Base-by-base conservation (phyloP, 495 filamentous ascomycete genomes). In the Penicillium egyptiacum region DNA sequence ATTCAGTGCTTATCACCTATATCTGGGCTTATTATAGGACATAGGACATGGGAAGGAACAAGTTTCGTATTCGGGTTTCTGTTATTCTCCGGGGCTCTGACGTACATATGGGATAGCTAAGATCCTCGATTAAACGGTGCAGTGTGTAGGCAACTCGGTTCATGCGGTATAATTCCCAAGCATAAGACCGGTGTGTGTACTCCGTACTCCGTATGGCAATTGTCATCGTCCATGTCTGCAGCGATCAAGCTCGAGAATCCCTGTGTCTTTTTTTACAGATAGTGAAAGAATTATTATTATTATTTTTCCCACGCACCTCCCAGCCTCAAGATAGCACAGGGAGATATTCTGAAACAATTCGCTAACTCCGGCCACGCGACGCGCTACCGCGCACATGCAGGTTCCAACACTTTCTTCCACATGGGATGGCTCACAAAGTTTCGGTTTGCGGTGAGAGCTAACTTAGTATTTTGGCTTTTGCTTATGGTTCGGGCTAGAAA, bases 361-460 rank as follows among this genome's bases (percentile, higher is more conserved):
- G 30, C 25, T 30, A 55, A 59, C 57, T 64, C 60, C 55, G 59
- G 51, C 65, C 65, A 67, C 59, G 65, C 65, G 65, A 64, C 50
- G 50, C 57, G 58, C 57, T 63, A 66, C 59, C 53, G 50, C 46
- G 37, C 52, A 33, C 53, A 55, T 58, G 64, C 50, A 57, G 50
- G 56, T 33, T 55, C 61, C 5, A 60, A 64, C 53, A 56, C 53
- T 39, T 53, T 22, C 55, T 46, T 53, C 22, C 55, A 50, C 55
- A 28, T 62, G 52, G 64, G 64, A 67, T 59, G 55, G 52, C 55
- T 67, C 64, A 67, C 64, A 64, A 63, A 55, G 54, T 17, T 50
- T 49, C 8, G n/a, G 46, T 30, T 26, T 56, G 37, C 54, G 53
- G 53, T 56, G 54, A 56, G 46, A 12, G 22, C 22, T 14, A 22